Conservation (phyloP, 495 filamentous ascomycete genomes). For the Thozetella sp. region DNA sequence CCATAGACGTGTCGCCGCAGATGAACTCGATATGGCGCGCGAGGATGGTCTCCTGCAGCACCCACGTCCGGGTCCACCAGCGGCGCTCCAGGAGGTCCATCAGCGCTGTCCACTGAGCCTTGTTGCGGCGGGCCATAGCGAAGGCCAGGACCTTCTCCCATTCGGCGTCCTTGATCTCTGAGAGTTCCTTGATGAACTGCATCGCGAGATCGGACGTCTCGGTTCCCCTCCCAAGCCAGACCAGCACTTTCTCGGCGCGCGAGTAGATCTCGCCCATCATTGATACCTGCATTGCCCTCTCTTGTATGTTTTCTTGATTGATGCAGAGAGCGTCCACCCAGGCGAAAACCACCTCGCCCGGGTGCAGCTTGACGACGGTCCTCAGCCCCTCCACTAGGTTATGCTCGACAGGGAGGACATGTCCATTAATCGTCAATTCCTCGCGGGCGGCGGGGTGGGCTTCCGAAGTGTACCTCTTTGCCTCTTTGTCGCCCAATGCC, state of each 20-base stretch:
- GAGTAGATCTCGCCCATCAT: constrained; percentile 25
- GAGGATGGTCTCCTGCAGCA: constrained; percentile 5
- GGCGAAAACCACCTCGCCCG: not conserved
- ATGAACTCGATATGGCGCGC: constrained; percentile 2
- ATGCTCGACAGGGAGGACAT: not conserved
- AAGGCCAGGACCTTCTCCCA: not conserved
- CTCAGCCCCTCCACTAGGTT: not conserved
- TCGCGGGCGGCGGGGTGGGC: not conserved
- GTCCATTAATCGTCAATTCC: not conserved
- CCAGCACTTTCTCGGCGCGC: constrained; percentile 10
- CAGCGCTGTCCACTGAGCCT: not conserved
- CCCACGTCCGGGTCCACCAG: constrained; percentile 4
- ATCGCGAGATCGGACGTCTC: not conserved
- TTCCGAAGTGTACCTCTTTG: not conserved
- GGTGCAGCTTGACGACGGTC: not conserved
- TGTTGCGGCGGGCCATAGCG: not conserved
- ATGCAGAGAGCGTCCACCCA: constrained; percentile 2
- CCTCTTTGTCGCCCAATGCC: not conserved
- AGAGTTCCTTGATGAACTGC: not conserved
- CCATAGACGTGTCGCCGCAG: not conserved
- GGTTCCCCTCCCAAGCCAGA: constrained; percentile 20
- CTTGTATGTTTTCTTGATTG: not conserved
- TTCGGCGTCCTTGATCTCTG: not conserved
- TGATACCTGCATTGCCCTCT: constrained; percentile 16
- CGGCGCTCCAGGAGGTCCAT: not conserved